Evolutionary conservation across 192 early-diverging fungal species (phyloP).

Genomic region (Glomus cerebriforme): DNA sequence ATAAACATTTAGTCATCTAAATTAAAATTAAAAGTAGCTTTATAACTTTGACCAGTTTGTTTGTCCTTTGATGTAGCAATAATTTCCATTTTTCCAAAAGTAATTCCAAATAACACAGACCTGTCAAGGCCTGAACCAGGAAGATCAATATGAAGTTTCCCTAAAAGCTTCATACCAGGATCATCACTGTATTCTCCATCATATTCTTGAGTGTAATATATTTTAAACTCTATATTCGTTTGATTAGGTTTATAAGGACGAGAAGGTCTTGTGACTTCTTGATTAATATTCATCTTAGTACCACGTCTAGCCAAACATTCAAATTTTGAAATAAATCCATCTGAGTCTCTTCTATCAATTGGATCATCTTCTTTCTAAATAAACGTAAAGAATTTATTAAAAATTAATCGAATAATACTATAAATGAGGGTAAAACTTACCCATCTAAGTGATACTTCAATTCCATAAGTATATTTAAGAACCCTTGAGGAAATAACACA

Average conservation of each 20-base stretch:
- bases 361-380: not conserved
- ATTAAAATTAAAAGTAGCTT: not conserved
- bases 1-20: too few relatives aligned
- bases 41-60: not conserved
- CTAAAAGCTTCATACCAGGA: not conserved
- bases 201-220: not conserved
- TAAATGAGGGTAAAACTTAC: not conserved
- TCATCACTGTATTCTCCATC: constrained; percentile 1
- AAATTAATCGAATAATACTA: too few relatives aligned
- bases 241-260: not conserved
- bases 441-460: not conserved
- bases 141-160: not conserved
- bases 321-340: not conserved
- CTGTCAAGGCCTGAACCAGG: not conserved
- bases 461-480: constrained; percentile 12
- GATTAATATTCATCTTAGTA: not conserved
- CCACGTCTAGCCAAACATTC: not conserved
- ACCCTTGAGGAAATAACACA: not conserved
- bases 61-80: not conserved
- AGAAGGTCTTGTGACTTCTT: not conserved
- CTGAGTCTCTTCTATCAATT: not conserved
- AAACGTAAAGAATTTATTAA: too few relatives aligned
- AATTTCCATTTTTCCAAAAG: constrained; percentile 13
- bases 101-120: not conserved
- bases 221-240: not conserved